Evolutionary conservation across 192 early-diverging fungal species (phyloP), one percentile per base, ranked within the genome.

Genomic region (Podila minutissima): DNA sequence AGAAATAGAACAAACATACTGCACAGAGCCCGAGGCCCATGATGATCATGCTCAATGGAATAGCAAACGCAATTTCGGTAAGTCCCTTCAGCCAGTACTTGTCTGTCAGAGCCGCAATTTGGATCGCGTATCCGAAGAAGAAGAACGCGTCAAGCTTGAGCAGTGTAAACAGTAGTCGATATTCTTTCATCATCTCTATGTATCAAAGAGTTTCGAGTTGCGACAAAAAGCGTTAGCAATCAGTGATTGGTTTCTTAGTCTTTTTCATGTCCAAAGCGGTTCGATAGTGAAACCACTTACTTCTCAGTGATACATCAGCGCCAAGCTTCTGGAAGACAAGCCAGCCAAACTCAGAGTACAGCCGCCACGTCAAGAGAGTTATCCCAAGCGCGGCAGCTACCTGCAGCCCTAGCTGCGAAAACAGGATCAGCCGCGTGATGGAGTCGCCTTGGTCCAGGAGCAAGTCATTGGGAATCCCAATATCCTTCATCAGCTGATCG

Each of bases 101-200:
- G 33, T 72, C 76, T 19, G 70, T 79, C 29, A 79, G 38, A 15
- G 66, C 53, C 10, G 70, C 76, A 19, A 79, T 49, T 24, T 74
- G 72, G 15, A 82, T 68, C 5, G 79, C 79, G 29, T 82, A 82
- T 32, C 66, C 79, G 28, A 82, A 62, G 62, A 82, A 82, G 73
- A 82, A 82, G 38, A 82, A 82, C n/a, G 74, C 74, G 57, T 82
- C 79, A 59, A 82, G 48, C 20, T 82, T 82, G 33, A 82, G 58
- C n/a, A 82, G 31, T 2, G 82, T 83, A 31, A 78, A 79, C 35
- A 83, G 32, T 8, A 79, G 51, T 17, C 76, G 70, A 10, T 79
- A 79, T 31, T 79, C 76, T 33, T 79, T 79, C 76, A 79, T 72
- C 76, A 79, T 79, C 20, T 79, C 76, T 79, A 57, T 2, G 10